Evolutionary conservation across 108 stramenopile genomes (phyloP), one percentile per base, ranked within the genome.

Genomic region (Hondaea fermentalgiana): DNA sequence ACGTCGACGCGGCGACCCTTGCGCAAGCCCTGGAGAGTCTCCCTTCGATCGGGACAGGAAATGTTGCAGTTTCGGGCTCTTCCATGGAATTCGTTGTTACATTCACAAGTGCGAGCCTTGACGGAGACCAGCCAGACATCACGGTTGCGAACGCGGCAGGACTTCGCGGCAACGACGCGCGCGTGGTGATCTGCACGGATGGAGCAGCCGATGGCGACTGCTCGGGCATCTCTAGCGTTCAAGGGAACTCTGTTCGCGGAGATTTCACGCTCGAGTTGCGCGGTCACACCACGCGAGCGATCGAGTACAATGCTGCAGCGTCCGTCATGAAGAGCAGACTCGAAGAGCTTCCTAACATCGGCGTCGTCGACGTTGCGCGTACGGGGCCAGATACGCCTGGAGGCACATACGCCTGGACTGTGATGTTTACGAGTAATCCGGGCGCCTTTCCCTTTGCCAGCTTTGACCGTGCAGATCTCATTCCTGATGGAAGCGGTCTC

Each of bases 291-390:
- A 94, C 95, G 8, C 90, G 55, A 0, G 87, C 59, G 28, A 96
- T 96, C 55, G 91, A 95, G n/a, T 97, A 93, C 94, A 96, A 97
- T 88, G 94, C 95, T 0, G 95, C 94, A 2, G 93, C 93, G 29
- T 91, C 94, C 76, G 90, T 76, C 28, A 88, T 97, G 88, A 93
- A 95, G 90, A 87, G 90, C 12, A 88, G 90, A 6, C 88, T 97
- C 16, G 95, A 96, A 90, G 90, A 89, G 64, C 90, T 97, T 69
- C 95, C 95, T 44, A 96, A 96, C 90, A 89, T 97, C 2, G 96
- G 95, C 55, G 72, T 72, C 12, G 96, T 97, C 4, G 87, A 91
- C 60, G 96, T 97, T 17, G 44, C 23, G 45, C 92, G 94, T 55
- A 72, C 60, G 5, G 95, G 94, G 3, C 95, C 96, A 4, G 89